Evolutionary conservation across 176 grass and related monocot species (phyloP).

Genomic region (Juncus inflexus): DNA sequence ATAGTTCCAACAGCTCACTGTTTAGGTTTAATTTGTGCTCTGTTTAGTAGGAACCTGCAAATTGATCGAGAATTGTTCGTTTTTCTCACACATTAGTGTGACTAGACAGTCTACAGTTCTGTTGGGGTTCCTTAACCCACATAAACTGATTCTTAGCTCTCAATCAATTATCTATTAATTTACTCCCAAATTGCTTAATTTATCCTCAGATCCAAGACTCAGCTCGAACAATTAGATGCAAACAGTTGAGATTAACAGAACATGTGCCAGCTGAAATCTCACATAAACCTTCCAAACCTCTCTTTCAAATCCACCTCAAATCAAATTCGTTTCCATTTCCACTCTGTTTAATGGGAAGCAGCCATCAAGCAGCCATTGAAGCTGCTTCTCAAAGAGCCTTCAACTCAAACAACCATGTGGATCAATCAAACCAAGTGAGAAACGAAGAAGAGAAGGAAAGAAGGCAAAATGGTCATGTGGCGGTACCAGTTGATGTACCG

Average conservation of each 20-base stretch:
- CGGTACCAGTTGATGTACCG: background rate
- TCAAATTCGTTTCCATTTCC: constrained; percentile 9
- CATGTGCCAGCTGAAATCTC: constrained; percentile 30
- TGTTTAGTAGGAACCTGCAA: constrained; percentile 2
- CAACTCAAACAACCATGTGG: background rate
- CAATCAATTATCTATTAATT: constrained; percentile 6
- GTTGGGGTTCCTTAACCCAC: background rate
- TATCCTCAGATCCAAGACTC: constrained; percentile 21
- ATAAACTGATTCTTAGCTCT: background rate
- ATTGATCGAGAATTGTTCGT: background rate
- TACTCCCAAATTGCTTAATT: background rate
- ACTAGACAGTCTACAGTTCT: background rate
- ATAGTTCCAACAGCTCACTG: background rate
- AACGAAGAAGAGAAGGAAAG: constrained; percentile 37
- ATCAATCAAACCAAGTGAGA: constrained; percentile 23
- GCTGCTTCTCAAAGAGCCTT: constrained; percentile 25
- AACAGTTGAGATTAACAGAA: constrained; percentile 22
- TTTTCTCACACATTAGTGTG: constrained; percentile 1
- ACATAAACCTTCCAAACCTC: constrained; percentile 3
- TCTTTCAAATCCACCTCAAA: constrained; percentile 14
- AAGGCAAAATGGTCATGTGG: constrained; percentile 24
- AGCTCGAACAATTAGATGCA: constrained; percentile 20
- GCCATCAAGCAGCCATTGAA: constrained; percentile 30
- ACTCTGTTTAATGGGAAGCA: constrained; percentile 62
- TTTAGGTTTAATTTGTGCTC: background rate